Evolutionary conservation across 2,329 filamentous ascomycete species (phyloP), one percentile per base, ranked within the genome.

Genomic region (Fusarium irregulare): DNA sequence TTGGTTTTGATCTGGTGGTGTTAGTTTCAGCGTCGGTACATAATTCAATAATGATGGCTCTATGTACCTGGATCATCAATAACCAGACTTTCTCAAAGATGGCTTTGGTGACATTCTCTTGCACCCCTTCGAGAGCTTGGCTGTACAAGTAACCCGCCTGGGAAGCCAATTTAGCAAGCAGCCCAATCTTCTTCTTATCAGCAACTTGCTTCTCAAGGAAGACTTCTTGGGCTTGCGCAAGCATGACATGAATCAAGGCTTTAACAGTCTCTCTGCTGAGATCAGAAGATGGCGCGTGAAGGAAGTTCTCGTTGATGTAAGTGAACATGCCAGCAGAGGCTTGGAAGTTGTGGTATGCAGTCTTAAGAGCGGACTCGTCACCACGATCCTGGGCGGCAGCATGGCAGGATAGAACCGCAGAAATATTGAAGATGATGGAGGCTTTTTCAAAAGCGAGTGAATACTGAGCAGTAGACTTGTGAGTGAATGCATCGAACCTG

Each of bases 381-480:
- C 92, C 92, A 51, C 96, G 90, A 73, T 96, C 94, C 82, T 99
- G 97, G 77, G 93, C 88, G 45, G 95, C 94, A 66, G 95, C 96
- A 85, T 99, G 93, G 77, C 95, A 98, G 56, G 95, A 98, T 21
- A 99, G 87, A 27, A 98, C 94, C 73, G 96, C 95, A 40, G 95
- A 97, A 73, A 99, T 99, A 81, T 99, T 99, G 87, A 99, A 99
- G 76, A 99, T 98, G 78, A 99, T 97, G 75, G 95, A 98, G 16
- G 96, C 96, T 79, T 99, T 99, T 80, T 99, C 96, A 79, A 97
- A 99, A 49, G 96, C 96, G 49, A 99, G 87, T 10, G 94, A 98
- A 83, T 97, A 98, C 80, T 99, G 96, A 6, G 94, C 91, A 7
- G 96, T 99, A n/a, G 94, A 88, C 78, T 98, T 98, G 80, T 97